Evolutionary conservation across 345 rosid species (phyloP), one percentile per base, ranked within the genome.

Genomic region (Camelina sativa): DNA sequence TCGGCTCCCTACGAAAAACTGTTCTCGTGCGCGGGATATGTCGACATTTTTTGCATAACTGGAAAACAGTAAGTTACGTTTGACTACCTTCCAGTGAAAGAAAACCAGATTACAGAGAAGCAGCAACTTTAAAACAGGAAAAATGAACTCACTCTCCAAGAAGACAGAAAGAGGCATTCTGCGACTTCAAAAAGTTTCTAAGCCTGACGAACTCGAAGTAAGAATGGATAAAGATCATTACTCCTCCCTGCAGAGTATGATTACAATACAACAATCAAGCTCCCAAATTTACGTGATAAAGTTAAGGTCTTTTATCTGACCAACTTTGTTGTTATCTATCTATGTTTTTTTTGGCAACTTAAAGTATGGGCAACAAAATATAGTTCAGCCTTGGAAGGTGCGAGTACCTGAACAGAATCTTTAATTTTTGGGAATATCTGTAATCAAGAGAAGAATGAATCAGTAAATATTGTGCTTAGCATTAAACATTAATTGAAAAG

Each of bases 341-440:
- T 4, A 8, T 32, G 4, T 35, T 25, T 46, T 15, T 28, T 15
- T 28, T 52, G 22, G 20, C 41, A 74, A 35, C 51, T 47, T 17
- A 16, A 50, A 69, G 58, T 32, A 62, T 52, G 50, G 16, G 16
- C 12, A 69, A 32, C 64, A 46, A 70, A 34, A 55, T 37, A 63
- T 47, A 70, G 38, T 58, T 62, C 32, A 47, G 76, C 61, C 38
- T 71, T 65, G 32, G 67, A 58, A 59, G 62, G 58, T 17, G 11
- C 58, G 71, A 43, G 57, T 83, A 91, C 98, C 96, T 91, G 89
- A 74, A 81, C 64, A 11, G 96, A 87, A 77, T 91, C 98, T 76
- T 91, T 91, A 54, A 94, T 87, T 84, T 90, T 94, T 48, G 98
- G 97, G 72, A 89, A 94, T 32, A 94, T 93, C 98, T 91, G 86